A percentile compares a stretch with the other conserved stretches of the same genome.
These are phyloP conservation scores for Meripilus lineatus DNA, from an alignment of 1,284 basidiomycete genomes.

Conservation along the genomic window DNA sequence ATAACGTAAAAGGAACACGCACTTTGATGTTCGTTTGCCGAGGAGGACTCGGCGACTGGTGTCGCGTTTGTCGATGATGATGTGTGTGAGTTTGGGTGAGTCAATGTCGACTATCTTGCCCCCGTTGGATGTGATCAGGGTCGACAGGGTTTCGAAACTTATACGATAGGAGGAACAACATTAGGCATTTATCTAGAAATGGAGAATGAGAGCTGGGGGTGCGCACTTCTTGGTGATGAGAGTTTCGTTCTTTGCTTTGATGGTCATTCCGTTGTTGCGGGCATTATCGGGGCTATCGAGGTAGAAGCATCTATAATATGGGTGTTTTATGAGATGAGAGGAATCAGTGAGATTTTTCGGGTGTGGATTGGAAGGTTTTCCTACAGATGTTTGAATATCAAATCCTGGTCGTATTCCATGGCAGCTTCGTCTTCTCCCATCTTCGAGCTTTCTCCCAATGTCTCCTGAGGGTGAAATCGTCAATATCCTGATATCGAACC, in stretches of 20 bases:
- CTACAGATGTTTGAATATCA: constrained; percentile 77
- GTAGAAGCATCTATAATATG: constrained; percentile 68
- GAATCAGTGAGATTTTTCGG: background rate
- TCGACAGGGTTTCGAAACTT: constrained; percentile 55
- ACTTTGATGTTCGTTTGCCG: constrained; percentile 70
- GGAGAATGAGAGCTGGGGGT: background rate
- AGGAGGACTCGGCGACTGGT: constrained; percentile 64
- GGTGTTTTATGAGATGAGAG: no score
- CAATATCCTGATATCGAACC: constrained; percentile 7
- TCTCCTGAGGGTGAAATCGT: no score
- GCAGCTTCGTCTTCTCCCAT: constrained; percentile 69
- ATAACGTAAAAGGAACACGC: constrained; percentile 25
- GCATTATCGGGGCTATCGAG: constrained; percentile 80
- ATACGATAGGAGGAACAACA: no score
- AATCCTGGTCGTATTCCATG: constrained; percentile 71
- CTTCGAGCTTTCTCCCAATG: constrained; percentile 24
- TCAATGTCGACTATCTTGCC: constrained; percentile 64
- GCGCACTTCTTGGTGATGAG: constrained; percentile 49
- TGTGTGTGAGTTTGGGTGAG: constrained; percentile 78
- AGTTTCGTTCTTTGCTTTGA: constrained; percentile 50
- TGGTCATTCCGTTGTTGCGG: constrained; percentile 50
- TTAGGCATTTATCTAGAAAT: background rate
- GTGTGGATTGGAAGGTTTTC: constrained; percentile 24
- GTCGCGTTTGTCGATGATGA: constrained; percentile 78
- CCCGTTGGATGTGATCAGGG: constrained; percentile 60